Conservation (phyloP, 148 eudicot genomes). For the Rhododendron mucronatum region DNA sequence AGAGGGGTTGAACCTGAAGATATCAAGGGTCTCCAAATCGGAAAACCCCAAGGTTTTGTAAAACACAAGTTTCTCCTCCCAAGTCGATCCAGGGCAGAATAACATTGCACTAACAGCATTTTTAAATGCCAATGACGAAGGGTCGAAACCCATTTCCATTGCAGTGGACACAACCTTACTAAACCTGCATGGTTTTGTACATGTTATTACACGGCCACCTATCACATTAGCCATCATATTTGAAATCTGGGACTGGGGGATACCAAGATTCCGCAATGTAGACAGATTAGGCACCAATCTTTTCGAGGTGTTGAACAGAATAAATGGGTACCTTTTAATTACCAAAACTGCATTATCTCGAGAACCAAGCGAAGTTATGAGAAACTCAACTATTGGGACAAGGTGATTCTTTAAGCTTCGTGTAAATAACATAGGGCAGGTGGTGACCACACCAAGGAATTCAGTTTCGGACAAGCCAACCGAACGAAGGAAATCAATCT, state of each 20-base stretch:
- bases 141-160: neutral
- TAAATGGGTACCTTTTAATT: neutral
- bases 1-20: neutral
- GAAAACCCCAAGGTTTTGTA: neutral
- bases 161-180: neutral
- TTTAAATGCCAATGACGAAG: neutral
- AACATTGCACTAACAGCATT: neutral
- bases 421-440: neutral
- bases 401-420: neutral
- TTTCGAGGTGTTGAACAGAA: neutral
- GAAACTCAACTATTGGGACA: neutral
- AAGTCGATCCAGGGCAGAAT: neutral
- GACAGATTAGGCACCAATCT: neutral
- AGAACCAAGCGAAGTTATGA: neutral
- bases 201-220: neutral
- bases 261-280: neutral
- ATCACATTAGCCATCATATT: neutral
- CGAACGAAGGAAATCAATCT: constrained; percentile 1
- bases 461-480: neutral
- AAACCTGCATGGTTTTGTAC: neutral
- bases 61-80: neutral
- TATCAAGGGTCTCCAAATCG: neutral
- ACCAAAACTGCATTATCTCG: neutral
- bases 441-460: neutral
- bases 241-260: neutral